Conservation (phyloP, 768 basidiomycete species). For the Boletus subparvulus region DNA sequence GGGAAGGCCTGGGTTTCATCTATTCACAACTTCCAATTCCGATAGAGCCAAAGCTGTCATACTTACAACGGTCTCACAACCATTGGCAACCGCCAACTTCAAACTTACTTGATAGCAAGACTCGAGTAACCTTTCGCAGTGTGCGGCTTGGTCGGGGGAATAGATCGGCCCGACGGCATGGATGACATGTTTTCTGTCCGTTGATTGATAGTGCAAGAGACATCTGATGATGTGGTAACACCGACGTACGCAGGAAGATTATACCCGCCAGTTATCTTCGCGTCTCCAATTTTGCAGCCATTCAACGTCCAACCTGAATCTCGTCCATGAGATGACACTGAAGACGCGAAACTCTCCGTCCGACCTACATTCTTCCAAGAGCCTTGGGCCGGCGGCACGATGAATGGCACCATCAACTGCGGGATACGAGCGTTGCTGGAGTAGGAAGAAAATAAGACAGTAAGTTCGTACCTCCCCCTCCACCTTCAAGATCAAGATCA, state of each 20-base stretch:
- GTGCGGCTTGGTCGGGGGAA: slow-evolving; percentile 37
- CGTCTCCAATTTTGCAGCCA: slow-evolving; percentile 69
- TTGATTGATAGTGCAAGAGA: neutral
- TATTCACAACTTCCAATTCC: neutral
- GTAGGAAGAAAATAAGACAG: neutral
- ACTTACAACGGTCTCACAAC: slow-evolving; percentile 61
- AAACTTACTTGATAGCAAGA: slow-evolving; percentile 71
- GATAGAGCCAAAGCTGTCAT: neutral
- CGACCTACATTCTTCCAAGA: slow-evolving; percentile 67
- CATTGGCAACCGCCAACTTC: slow-evolving; percentile 56
- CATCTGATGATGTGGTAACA: neutral
- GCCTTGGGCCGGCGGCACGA: slow-evolving; percentile 62
- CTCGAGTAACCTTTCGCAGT: slow-evolving; percentile 52
- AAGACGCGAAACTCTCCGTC: neutral
- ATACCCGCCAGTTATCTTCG: slow-evolving; percentile 80
- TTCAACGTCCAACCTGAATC: slow-evolving; percentile 66
- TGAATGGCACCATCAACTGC: slow-evolving; percentile 85
- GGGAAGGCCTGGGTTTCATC: slow-evolving; percentile 62
- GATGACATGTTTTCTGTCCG: slow-evolving; percentile 62
- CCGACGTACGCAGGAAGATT: slow-evolving; percentile 70
- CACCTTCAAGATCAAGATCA: slow-evolving; percentile 46
- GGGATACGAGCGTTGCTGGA: neutral
- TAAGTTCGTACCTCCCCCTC: slow-evolving; percentile 63
- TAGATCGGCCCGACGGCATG: slow-evolving; percentile 81
- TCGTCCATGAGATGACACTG: slow-evolving; percentile 21